Evolutionary conservation across 176 grass and related monocot genomes (phyloP), one percentile per base, ranked within the genome.

Genomic region (Leersia perrieri): DNA sequence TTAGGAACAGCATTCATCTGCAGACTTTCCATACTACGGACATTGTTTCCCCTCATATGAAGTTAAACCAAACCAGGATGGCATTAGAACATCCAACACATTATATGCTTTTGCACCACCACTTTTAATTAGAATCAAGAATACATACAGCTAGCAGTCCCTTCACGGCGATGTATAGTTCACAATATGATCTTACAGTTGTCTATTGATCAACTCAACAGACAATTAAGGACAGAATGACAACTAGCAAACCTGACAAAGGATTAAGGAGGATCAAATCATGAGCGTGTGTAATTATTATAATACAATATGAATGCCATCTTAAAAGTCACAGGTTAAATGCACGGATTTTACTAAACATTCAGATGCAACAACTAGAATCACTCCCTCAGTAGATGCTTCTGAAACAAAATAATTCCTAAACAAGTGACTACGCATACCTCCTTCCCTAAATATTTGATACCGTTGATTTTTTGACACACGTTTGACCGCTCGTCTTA

Each of bases 1-100:
- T 88, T 83, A 87, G 41, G 9, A 53, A 75, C 27, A 23, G n/a
- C 33, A 67, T 11, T 57, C 38, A 32, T 13, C 68, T 51, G 28
- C 29, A 45, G 18, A 13, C 3, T 2, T 10, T 74, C 26, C 7
- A 22, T 63, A 64, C 31, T 33, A 30, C 18, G 28, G 11, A 14
- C 62, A 70, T 2, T 45, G 58, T 32, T 9, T 47, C 71, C 36
- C 35, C 5, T n/a, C n/a, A n/a, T 70, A 41, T 12, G 2, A 68
- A 63, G 13, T 53, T 67, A 28, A 33, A 80, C 4, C 22, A 81
- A 36, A 18, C 1, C 51, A 7, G 38, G 35, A 29, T 22, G 13
- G 41, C 5, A 14, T 45, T 33, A 33, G 66, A 23, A 67, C 18
- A 13, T 57, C 49, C 40, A 64, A n/a, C 27, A 41, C 25, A 55